Evolutionary conservation across 1,139 yeast genomes (phyloP).

Genomic region (Saccharomyces hybrid): DNA sequence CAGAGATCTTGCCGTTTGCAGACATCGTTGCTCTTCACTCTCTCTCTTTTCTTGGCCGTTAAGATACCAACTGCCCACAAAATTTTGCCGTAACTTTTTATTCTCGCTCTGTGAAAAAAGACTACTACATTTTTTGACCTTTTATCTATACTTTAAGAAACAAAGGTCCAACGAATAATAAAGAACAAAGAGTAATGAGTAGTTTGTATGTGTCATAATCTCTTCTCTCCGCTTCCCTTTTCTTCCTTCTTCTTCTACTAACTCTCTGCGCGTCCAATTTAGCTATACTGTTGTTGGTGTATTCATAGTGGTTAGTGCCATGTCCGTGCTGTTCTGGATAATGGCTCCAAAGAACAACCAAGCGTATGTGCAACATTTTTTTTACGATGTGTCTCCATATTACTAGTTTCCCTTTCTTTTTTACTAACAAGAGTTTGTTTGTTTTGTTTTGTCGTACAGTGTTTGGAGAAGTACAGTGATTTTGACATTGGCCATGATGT

Average conservation of each 20-base stretch:
- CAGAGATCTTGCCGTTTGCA: background rate
- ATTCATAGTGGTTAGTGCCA: constrained; percentile 49
- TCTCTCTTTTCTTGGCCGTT: background rate
- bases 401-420: background rate
- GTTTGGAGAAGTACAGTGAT: constrained; percentile 91
- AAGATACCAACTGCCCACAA: background rate
- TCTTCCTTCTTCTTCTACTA: background rate
- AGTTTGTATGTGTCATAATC: background rate
- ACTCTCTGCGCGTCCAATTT: background rate
- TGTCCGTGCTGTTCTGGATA: constrained; percentile 51
- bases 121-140: background rate
- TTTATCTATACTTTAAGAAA: background rate
- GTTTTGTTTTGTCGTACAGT: constrained; percentile 25
- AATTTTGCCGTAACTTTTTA: background rate
- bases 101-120: background rate
- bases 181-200: constrained; percentile 2
- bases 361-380: constrained; percentile 35
- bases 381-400: background rate
- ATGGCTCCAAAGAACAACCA: constrained; percentile 45
- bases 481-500: constrained; percentile 78
- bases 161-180: constrained; percentile 1
- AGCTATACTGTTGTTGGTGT: constrained; percentile 72
- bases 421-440: constrained; percentile 8
- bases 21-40: background rate
- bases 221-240: background rate